Evolutionary conservation across 2,329 filamentous ascomycete species (phyloP).

Genomic region (Fusarium phyllophilum): DNA sequence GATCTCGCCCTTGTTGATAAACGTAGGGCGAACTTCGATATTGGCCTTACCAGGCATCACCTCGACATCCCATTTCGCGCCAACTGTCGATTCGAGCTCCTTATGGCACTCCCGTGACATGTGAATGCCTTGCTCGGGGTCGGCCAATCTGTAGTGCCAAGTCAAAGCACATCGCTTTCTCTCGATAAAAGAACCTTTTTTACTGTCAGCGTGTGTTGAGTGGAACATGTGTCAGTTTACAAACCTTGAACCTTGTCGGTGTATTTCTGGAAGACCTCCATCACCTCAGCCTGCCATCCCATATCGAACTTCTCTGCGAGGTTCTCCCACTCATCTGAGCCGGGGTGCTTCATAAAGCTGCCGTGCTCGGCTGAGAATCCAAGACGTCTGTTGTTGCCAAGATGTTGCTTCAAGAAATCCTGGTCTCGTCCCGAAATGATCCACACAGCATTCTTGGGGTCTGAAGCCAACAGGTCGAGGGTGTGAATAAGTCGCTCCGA

Average conservation of each 20-base stretch:
- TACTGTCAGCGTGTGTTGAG: conserved; percentile 5
- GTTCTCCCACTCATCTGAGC: conserved; percentile 84
- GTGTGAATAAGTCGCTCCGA: conserved; percentile 84
- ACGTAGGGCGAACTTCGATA: conserved; percentile 93
- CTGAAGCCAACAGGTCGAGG: conserved; percentile 80
- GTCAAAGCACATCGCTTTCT: conserved; percentile 93
- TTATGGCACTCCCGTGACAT: conserved; percentile 84
- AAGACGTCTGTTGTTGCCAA: conserved; percentile 88
- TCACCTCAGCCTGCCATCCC: conserved; percentile 89
- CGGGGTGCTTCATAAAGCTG: conserved; percentile 89
- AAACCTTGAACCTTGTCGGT: conserved; percentile 85
- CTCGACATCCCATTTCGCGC: conserved; percentile 86
- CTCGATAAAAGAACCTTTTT: conserved; percentile 87
- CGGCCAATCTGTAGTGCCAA: conserved; percentile 95
- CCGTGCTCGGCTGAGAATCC: conserved; percentile 98
- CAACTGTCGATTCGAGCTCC: conserved; percentile 80
- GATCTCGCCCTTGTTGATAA: conserved; percentile 98
- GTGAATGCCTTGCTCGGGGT: conserved; percentile 84
- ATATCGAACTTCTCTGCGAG: conserved; percentile 88
- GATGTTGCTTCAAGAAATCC: conserved; percentile 87
- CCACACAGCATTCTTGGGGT: conserved; percentile 91
- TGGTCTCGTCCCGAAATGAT: conserved; percentile 97
- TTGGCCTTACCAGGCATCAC: conserved; percentile 98
- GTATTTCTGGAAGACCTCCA: conserved; percentile 86
- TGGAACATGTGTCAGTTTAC: conserved; percentile 40